Evolutionary conservation across 192 early-diverging fungal genomes (phyloP).

Genomic region (Coemansia sp.): DNA sequence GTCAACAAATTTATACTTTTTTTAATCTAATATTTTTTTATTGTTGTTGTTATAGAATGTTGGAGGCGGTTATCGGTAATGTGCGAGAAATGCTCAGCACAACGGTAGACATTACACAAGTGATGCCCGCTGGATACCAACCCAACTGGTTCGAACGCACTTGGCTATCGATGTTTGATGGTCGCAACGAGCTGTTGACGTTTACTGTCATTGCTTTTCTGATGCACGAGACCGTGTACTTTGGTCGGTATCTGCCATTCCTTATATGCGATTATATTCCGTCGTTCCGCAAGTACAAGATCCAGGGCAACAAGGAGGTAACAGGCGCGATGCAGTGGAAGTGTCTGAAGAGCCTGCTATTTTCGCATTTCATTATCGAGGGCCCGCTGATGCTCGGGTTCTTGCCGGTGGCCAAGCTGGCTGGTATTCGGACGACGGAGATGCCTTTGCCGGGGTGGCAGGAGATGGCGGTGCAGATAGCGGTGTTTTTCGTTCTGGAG

Average conservation of each 20-base stretch:
- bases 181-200: conserved; percentile 68
- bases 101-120: conserved; percentile 34
- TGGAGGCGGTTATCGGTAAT: conserved; percentile 25
- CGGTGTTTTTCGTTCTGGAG: conserved; percentile 80
- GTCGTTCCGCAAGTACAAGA: conserved; percentile 82
- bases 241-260: conserved; percentile 90
- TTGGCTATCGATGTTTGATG: conserved; percentile 68
- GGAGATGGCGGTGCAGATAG: conserved; percentile 65
- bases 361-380: conserved; percentile 79
- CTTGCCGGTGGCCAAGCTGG: conserved; percentile 75
- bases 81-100: conserved; percentile 40
- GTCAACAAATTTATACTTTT: background rate
- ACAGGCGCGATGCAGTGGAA: conserved; percentile 69
- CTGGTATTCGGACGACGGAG: conserved; percentile 83
- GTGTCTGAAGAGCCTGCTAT: conserved; percentile 69
- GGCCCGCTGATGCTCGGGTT: conserved; percentile 88
- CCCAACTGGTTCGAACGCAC: conserved; percentile 57
- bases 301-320: conserved; percentile 74
- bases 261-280: conserved; percentile 84
- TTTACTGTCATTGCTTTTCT: conserved; percentile 75
- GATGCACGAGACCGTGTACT: conserved; percentile 91
- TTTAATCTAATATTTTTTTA: background rate
- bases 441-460: conserved; percentile 80
- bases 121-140: conserved; percentile 39
- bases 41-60: background rate